These are phyloP conservation scores for Raphanus raphanistrum DNA, from an alignment of 345 rosid species.

Conservation along the genomic window DNA sequence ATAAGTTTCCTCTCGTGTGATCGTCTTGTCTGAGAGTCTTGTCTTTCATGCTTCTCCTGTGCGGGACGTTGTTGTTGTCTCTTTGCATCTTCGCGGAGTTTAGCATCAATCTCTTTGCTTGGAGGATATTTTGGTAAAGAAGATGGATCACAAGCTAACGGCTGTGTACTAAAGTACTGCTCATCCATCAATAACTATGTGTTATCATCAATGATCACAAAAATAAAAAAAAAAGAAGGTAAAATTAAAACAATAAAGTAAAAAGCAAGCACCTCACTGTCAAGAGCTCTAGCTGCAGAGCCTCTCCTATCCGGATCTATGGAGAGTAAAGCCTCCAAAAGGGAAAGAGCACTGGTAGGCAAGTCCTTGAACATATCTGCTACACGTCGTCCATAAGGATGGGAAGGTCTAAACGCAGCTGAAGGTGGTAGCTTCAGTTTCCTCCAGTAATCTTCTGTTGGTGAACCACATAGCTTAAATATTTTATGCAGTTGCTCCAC, in stretches of 20 bases:
- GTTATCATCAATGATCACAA: slow-evolving; percentile 9
- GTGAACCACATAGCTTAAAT: slow-evolving; percentile 85
- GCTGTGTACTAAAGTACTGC: slow-evolving; percentile 76
- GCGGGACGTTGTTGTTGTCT: slow-evolving; percentile 30
- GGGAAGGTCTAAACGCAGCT: slow-evolving; percentile 74
- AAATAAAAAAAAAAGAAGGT: not conserved
- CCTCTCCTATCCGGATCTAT: slow-evolving; percentile 79
- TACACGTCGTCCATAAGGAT: slow-evolving; percentile 71
- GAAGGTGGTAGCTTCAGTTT: slow-evolving; percentile 67
- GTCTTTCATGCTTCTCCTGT: slow-evolving; percentile 34
- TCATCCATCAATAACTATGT: slow-evolving; percentile 15
- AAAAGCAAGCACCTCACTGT: slow-evolving; percentile 60
- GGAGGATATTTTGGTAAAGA: slow-evolving; percentile 93
- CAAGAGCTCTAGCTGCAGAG: slow-evolving; percentile 74
- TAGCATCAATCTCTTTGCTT: slow-evolving; percentile 94
- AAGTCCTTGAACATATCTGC: slow-evolving; percentile 63
- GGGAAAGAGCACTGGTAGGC: slow-evolving; percentile 60
- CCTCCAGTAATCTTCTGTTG: slow-evolving; percentile 86
- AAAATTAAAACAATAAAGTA: not conserved
- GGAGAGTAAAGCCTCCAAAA: slow-evolving; percentile 76
- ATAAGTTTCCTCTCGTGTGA: slow-evolving; percentile 26
- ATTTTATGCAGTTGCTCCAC: slow-evolving; percentile 89
- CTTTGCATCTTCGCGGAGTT: slow-evolving; percentile 75
- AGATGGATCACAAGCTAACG: slow-evolving; percentile 87
- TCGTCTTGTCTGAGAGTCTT: slow-evolving; percentile 38